These are phyloP conservation scores for Aspergillus bertholletiae DNA, from an alignment of 495 filamentous ascomycete species.

Conservation along the genomic window DNA sequence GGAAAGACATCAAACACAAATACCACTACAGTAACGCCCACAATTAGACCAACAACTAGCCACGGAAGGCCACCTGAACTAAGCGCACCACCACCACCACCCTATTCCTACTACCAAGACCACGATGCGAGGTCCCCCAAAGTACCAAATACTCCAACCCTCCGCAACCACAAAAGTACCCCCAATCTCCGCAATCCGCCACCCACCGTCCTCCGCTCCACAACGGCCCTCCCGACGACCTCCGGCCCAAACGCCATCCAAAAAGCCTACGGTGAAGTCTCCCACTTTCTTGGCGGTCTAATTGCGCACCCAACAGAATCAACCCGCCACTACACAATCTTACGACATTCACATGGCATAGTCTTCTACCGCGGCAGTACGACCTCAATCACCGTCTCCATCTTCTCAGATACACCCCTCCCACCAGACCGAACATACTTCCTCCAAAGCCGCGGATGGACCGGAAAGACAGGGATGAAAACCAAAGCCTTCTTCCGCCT, in stretches of 20 bases:
- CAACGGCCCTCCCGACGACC: neutral
- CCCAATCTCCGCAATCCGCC: neutral
- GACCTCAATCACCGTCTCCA: conserved; percentile 58
- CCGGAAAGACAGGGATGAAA: conserved; percentile 65
- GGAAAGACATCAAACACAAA: no score
- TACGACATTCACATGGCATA: conserved; percentile 60
- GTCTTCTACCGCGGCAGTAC: conserved; percentile 61
- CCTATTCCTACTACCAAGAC: no score
- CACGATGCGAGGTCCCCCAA: no score
- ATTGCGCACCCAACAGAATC: conserved; percentile 60
- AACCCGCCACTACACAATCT: conserved; percentile 62
- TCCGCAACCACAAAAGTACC: neutral
- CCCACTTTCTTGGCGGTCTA: conserved; percentile 61
- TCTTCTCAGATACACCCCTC: conserved; percentile 56
- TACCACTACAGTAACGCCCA: neutral
- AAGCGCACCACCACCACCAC: neutral
- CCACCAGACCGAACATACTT: conserved; percentile 58
- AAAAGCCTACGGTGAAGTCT: conserved; percentile 51
- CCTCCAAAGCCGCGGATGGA: conserved; percentile 64
- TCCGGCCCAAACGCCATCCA: conserved; percentile 11
- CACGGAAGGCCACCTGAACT: neutral
- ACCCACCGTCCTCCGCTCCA: neutral
- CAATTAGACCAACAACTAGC: neutral
- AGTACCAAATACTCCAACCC: neutral
- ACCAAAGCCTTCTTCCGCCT: conserved; percentile 55